Evolutionary conservation across 208 protist genomes (phyloP), one percentile per base, ranked within the genome.

Genomic region (Trypanosoma boissoni): DNA sequence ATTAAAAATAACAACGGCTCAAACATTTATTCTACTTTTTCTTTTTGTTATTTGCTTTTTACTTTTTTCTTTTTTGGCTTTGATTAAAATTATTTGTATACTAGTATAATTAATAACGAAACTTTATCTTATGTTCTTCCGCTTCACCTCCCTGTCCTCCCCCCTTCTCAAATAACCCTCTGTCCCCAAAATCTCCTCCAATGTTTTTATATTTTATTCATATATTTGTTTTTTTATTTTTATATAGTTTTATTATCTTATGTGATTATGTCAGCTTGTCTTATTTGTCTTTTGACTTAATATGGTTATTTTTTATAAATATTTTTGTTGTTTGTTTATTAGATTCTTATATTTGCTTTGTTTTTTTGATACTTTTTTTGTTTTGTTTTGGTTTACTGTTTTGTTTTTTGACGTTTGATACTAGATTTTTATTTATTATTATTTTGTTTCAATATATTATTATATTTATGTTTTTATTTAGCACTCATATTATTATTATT

Each of bases 231-330:
- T 89, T 92, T 86, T 74, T 92, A 56, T 68, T 88, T 66, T 54
- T 85, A 51, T 92, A 92, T 82, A 80, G 78, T 64, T 88, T 92
- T 84, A 46, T 92, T 92, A 78, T 92, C 78, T 88, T 88, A 74
- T 92, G 74, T 61, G 81, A 88, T 61, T 92, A 86, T 70, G 62
- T 64, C 43, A 64, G 53, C 32, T 67, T 88, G 29, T 59, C 74
- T 61, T 77, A 76, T 53, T 59, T 92, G 50, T 74, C 72, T 27
- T 92, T 92, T 86, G 78, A 88, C 61, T 56, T 92, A 48, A 34
- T 92, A 50, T 92, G 85, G 71, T 41, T 92, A 48, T 37, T 72
- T 60, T 32, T 81, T 26, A 78, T 88, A 46, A 92, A 92, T 71
- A 50, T 85, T 48, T 66, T 81, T 45, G 58, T 86, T 46, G 41